Percentiles rank a stretch among this genome's conserved stretches.
These are phyloP conservation scores for Hypoxylon intermedium DNA, from an alignment of 495 filamentous ascomycete species.

Conservation along the genomic window DNA sequence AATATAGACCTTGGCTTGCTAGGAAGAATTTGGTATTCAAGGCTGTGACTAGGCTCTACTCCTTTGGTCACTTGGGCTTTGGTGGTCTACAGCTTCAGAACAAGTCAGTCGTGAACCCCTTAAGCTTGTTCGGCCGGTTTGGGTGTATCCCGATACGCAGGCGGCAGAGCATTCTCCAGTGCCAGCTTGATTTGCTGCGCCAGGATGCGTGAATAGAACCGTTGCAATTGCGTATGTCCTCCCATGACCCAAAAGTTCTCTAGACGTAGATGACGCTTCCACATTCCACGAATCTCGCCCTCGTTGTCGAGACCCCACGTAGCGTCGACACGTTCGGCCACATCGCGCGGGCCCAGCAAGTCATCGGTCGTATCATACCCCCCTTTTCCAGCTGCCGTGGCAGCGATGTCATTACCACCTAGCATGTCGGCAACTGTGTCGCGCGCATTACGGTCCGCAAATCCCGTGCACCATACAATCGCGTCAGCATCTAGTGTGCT, in stretches of 20 bases:
- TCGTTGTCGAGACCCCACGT: constrained; percentile 43
- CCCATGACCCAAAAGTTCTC: constrained; percentile 46
- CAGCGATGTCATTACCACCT: neutral
- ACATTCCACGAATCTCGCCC: constrained; percentile 46
- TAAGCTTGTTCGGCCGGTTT: neutral
- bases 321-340: constrained; percentile 41
- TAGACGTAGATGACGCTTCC: constrained; percentile 39
- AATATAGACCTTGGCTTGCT: too few relatives aligned
- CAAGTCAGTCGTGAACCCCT: too few relatives aligned
- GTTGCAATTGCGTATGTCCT: constrained; percentile 36
- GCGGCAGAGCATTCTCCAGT: constrained; percentile 38
- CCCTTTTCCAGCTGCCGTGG: neutral
- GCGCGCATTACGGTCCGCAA: constrained; percentile 37
- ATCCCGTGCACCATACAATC: constrained; percentile 50
- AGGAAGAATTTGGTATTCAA: too few relatives aligned
- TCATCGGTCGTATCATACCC: neutral
- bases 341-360: constrained; percentile 25
- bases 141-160: constrained; percentile 35
- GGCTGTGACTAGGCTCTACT: too few relatives aligned
- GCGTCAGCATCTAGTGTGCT: constrained; percentile 40
- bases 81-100: too few relatives aligned
- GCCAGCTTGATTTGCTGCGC: constrained; percentile 48
- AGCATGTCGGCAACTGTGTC: constrained; percentile 24
- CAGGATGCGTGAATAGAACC: constrained; percentile 40
- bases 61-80: too few relatives aligned